Evolutionary conservation across 1,139 yeast species (phyloP).

Genomic region (Nakaseomyces nivariensis): DNA sequence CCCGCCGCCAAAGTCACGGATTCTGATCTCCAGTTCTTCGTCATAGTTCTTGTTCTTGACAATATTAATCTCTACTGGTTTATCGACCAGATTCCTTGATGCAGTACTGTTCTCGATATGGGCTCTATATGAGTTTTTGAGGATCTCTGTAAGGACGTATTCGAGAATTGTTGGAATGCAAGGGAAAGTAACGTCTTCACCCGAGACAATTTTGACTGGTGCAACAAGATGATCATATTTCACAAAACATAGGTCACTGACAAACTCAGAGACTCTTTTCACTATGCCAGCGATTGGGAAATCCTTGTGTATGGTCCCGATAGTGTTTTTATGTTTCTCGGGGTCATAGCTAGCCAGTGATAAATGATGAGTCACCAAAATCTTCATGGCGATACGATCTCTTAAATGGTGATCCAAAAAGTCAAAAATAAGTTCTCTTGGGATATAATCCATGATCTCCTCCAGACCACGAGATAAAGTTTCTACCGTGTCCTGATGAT

Average conservation of each 20-base stretch:
- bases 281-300: conserved; percentile 55
- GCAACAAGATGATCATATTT: conserved; percentile 67
- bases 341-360: conserved; percentile 35
- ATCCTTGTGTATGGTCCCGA: conserved; percentile 64
- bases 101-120: conserved; percentile 56
- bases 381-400: conserved; percentile 77
- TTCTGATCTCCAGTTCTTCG: conserved; percentile 46
- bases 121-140: conserved; percentile 80
- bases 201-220: conserved; percentile 44
- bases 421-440: conserved; percentile 41
- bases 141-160: conserved; percentile 74
- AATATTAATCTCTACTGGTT: conserved; percentile 62
- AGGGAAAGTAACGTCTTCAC: conserved; percentile 46
- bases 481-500: conserved; percentile 78
- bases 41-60: conserved; percentile 34
- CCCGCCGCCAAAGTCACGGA: conserved; percentile 86
- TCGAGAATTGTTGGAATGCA: conserved; percentile 83
- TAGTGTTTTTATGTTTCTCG: conserved; percentile 29
- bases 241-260: conserved; percentile 70
- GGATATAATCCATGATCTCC: conserved; percentile 53
- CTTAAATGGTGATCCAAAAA: conserved; percentile 71
- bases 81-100: conserved; percentile 27
- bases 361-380: conserved; percentile 78
- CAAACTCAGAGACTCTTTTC: conserved; percentile 56
- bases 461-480: conserved; percentile 71